Evolutionary conservation across 495 filamentous ascomycete genomes (phyloP), one percentile per base, ranked within the genome.

Genomic region (Tuber magnatum): DNA sequence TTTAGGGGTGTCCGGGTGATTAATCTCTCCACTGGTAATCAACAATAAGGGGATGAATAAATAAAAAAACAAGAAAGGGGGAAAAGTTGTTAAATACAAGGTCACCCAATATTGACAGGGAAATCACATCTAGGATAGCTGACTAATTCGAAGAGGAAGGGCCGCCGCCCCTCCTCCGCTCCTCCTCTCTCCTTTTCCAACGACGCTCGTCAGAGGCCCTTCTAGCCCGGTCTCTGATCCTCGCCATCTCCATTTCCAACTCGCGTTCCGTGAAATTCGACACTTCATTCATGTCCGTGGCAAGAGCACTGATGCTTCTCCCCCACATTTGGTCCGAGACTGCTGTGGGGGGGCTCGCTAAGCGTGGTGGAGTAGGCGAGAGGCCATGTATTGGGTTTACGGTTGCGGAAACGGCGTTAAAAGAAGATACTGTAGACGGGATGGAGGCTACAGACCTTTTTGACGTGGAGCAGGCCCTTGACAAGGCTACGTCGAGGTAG

Each of bases 201-300:
- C 71, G 74, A 12, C 73, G 69, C 14, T 80, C 77, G 40, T 80
- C 71, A 2, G 73, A 77, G 7, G 72, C 80, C 40, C 71, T 73
- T 39, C 35, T 70, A 10, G 80, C 80, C 18, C 74, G 28, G n/a
- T 81, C 71, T 40, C 76, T 38, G 38, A 78, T 79, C 71, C 69
- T 73, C 61, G 71, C 73, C 78, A 81, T 81, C 73, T 81, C 80
- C 73, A 78, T n/a, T 71, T 81, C 72, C 22, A 81, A 65, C 38
- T 81, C 75, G 12, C 32, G 40, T 42, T 68, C 75, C 20, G 79
- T 78, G 72, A 81, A 78, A 70, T 76, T 76, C 18, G 79, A 81
- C 12, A 70, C 71, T 39, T 78, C 75, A 39, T 71, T 78, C 9
- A 56, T 70, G 14, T 75, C 75, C 7, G 75, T 75, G 38, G 71